These are phyloP conservation scores for Raphanus hybrid DNA, from an alignment of 441 rosid species.

Conservation along the genomic window DNA sequence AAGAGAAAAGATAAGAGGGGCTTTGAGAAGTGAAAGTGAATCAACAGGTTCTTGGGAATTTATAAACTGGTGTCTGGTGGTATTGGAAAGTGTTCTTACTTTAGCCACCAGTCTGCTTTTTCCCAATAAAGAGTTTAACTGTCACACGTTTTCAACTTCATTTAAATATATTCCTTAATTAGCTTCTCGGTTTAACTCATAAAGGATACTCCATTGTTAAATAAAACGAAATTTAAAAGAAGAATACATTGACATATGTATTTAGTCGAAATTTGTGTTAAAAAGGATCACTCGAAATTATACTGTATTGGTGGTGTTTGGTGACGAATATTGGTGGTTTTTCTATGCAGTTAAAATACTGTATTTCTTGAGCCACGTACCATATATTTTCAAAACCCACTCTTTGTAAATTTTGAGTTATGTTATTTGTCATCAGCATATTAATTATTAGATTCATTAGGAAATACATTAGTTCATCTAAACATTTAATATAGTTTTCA, in stretches of 20 bases:
- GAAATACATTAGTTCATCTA: too few species aligned
- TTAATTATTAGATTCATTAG: too few species aligned
- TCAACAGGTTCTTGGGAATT: conserved; percentile 29
- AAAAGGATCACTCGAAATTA: too few species aligned
- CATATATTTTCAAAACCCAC: not conserved
- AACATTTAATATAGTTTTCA: too few species aligned
- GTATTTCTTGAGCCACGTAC: not conserved
- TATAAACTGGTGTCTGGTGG: conserved; percentile 24
- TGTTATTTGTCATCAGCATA: too few species aligned
- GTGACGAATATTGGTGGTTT: not conserved
- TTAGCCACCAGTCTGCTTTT: conserved; percentile 34
- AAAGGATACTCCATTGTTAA: not conserved
- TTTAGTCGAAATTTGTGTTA: too few species aligned
- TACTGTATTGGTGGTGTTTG: too few species aligned
- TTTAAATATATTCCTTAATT: not conserved
- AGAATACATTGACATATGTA: too few species aligned
- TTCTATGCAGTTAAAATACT: conserved; percentile 8
- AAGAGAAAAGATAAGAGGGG: conserved; percentile 13
- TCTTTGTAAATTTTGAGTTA: too few species aligned
- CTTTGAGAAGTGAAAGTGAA: conserved; percentile 37
- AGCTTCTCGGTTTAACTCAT: not conserved
- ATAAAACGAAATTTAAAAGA: not conserved
- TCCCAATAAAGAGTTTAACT: not conserved
- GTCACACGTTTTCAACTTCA: conserved; percentile 20
- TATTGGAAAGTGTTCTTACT: conserved; percentile 31